phyloP scores from a whole-genome alignment of 768 basidiomycete species.

The Kwoniella mangroviensis region DNA sequence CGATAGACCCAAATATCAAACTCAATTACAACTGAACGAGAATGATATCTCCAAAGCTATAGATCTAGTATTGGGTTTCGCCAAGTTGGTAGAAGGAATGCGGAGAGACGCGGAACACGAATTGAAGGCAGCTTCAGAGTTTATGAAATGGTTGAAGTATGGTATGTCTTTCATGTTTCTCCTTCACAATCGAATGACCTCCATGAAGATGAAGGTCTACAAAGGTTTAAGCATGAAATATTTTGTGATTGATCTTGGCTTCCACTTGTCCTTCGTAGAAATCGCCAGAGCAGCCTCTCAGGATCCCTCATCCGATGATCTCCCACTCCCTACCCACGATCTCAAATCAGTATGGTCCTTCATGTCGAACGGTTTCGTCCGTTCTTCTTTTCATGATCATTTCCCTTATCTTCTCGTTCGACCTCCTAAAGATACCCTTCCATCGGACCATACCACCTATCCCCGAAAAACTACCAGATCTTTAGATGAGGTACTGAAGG shows the following conservation, averaged over 20 bases:
- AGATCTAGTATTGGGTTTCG: constrained; percentile 26
- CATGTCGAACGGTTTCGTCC: constrained; percentile 39
- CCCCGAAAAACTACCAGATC: not conserved
- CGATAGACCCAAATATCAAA: constrained; percentile 9
- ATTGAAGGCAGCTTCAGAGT: constrained; percentile 33
- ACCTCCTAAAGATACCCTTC: constrained; percentile 17
- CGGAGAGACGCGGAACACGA: constrained; percentile 36
- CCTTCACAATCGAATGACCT: too few relatives aligned
- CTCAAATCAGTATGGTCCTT: constrained; percentile 49
- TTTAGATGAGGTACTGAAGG: constrained; percentile 11
- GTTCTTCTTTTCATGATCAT: constrained; percentile 32
- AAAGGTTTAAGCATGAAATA: too few relatives aligned
- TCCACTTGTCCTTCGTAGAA: constrained; percentile 15
- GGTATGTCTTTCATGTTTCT: constrained; percentile 30
- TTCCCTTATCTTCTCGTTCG: constrained; percentile 31
- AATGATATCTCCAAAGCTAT: constrained; percentile 14
- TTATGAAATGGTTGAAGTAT: constrained; percentile 47
- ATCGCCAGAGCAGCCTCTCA: constrained; percentile 28
- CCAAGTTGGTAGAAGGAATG: constrained; percentile 32
- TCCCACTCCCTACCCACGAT: constrained; percentile 34
- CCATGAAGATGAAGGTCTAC: too few relatives aligned
- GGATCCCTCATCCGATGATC: constrained; percentile 32
- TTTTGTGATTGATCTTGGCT: too few relatives aligned
- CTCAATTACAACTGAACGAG: constrained; percentile 8
- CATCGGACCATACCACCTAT: not conserved